These are phyloP conservation scores for Cercophora samala DNA, from an alignment of 495 filamentous ascomycete species.

Conservation along the genomic window DNA sequence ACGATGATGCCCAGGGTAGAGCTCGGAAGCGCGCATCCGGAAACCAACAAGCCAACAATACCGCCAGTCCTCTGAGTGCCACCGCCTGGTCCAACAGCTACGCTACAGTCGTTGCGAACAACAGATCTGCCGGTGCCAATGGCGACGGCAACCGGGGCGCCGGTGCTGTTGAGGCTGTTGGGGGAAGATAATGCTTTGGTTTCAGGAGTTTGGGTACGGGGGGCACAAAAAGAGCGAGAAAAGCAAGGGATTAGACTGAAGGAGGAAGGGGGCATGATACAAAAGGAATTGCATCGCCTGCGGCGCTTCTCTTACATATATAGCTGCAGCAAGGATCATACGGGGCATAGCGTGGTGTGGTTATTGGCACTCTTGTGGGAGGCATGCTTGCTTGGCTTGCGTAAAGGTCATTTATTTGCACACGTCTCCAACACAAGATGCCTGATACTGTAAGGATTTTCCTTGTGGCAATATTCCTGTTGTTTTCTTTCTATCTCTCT, in stretches of 20 bases:
- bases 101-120: slow-evolving; percentile 36
- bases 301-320: background rate
- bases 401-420: background rate
- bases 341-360: slow-evolving; percentile 5
- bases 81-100: slow-evolving; percentile 36
- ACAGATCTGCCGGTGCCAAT: slow-evolving; percentile 22
- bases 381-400: slow-evolving; percentile 20
- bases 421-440: background rate
- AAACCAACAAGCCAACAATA: slow-evolving; percentile 25
- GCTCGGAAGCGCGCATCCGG: slow-evolving; percentile 43
- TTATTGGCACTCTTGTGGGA: background rate
- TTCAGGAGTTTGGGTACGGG: background rate
- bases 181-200: slow-evolving; percentile 21
- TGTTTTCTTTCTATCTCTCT: background rate
- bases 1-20: slow-evolving; percentile 53
- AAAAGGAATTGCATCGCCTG: background rate
- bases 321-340: background rate
- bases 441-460: background rate
- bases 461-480: background rate
- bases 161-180: slow-evolving; percentile 22
- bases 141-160: slow-evolving; percentile 14
- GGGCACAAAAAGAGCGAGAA: background rate
- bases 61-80: slow-evolving; percentile 26
- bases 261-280: background rate
- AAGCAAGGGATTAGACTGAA: background rate